A percentile compares a stretch with the other conserved stretches of the same genome.
phyloP scores from a whole-genome alignment of 2,329 filamentous ascomycete species.

The Phaeosphaeriaceae sp. region DNA sequence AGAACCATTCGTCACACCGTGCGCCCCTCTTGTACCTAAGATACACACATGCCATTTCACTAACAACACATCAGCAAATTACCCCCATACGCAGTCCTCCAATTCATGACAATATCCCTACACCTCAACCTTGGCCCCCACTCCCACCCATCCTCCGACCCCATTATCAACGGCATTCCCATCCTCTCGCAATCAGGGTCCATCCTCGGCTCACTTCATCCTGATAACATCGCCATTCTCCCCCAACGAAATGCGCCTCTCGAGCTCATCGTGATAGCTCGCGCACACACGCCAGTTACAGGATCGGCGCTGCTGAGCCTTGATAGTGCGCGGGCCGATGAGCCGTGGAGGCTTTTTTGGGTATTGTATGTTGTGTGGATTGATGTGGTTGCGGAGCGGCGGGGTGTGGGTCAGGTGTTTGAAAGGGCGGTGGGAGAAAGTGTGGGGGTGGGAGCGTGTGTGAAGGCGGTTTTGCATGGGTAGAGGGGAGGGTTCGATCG shows the following conservation, averaged over 20 bases:
- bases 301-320: neutral
- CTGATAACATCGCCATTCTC: too few relatives aligned
- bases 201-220: too few relatives aligned
- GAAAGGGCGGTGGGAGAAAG: neutral
- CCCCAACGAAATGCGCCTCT: neutral
- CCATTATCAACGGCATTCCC: neutral
- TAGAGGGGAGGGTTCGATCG: neutral
- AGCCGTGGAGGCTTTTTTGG: constrained; percentile 4
- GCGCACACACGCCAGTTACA: neutral
- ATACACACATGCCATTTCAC: neutral
- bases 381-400: constrained; percentile 3
- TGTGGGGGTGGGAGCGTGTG: neutral
- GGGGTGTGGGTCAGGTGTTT: constrained; percentile 4
- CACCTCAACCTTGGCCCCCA: neutral
- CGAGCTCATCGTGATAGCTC: neutral
- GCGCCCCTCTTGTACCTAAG: neutral
- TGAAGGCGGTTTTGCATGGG: neutral
- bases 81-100: constrained; percentile 2
- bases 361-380: constrained; percentile 2
- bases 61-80: neutral
- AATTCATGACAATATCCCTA: constrained; percentile 2
- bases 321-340: neutral
- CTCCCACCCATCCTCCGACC: too few relatives aligned
- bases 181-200: too few relatives aligned
- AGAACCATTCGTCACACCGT: neutral